Evolutionary conservation across 768 basidiomycete genomes (phyloP), one percentile per base, ranked within the genome.

Genomic region (Mycena olivaceomarginata): DNA sequence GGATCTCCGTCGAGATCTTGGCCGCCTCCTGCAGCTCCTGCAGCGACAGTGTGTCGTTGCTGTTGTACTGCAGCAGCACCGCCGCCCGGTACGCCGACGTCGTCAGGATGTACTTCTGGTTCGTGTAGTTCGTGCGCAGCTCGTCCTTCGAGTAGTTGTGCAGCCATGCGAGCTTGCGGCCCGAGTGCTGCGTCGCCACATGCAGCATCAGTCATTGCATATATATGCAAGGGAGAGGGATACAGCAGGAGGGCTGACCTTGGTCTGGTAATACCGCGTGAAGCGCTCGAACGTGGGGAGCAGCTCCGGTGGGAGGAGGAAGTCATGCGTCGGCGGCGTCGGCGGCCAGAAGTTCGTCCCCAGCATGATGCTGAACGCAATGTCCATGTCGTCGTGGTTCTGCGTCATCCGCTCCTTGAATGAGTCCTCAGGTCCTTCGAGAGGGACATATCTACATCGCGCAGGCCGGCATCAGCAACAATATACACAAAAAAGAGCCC

Each of bases 111-210:
- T 99, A 99, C 85, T 97, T 98, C 85, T 97, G 97, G 82, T 94
- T 94, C 73, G 96, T 90, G 86, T 98, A 97, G 83, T 95, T 97
- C 77, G 98, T 98, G 72, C 95, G 93, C 11, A 99, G 91, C 84
- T 99, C 98, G 87, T 97, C n/a, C 88, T 98, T 98, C 68, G 94
- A 97, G 85, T 98, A 96, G 83, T 99, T 98, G 98, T 98, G 99
- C n/a, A 99, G 87, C 98, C 98, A 99, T 0, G 96, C 97, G 57
- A 99, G 91, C 83, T 98, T 98, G 76, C 98, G 95, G n/a, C 97
- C 98, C 3, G 94, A 95, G 84, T 98, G 97, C 86, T 98, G 96
- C 82, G 93, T 1, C 51, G 51, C 51, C 20, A 57, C 12, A 15
- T 11, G 16, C 12, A 18, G 12, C 16, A 48, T 57, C 22, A 31